These are phyloP conservation scores for Phialophora verrucosa DNA, from an alignment of 2,329 filamentous ascomycete species.

Conservation along the genomic window DNA sequence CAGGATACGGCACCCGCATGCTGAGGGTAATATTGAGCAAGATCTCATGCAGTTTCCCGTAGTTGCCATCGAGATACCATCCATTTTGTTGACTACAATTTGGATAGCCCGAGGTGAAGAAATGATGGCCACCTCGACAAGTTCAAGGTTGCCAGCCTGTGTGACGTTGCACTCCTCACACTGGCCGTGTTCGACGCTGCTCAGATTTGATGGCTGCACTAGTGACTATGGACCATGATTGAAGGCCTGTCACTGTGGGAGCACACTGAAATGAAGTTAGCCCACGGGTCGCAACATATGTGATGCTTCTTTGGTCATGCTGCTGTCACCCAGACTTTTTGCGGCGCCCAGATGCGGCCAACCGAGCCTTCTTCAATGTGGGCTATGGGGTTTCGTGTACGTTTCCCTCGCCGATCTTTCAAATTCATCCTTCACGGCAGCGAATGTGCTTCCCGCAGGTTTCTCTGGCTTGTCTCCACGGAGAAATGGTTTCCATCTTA, in stretches of 20 bases:
- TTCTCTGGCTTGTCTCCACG: constrained; percentile 10
- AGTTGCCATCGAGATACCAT: neutral
- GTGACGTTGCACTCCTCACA: neutral
- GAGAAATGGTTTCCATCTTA: constrained; percentile 14
- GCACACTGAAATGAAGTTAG: neutral
- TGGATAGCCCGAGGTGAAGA: neutral
- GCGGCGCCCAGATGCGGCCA: neutral
- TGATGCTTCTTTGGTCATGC: neutral
- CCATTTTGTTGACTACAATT: neutral
- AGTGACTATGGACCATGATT: neutral
- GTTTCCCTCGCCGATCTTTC: neutral
- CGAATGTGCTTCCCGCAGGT: neutral
- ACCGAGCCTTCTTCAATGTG: neutral
- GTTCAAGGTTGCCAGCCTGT: neutral
- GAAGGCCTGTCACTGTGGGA: neutral
- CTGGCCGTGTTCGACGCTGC: neutral
- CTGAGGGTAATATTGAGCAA: neutral
- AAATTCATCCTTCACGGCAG: neutral
- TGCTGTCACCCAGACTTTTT: neutral
- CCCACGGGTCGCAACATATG: neutral
- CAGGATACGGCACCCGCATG: neutral
- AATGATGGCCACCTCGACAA: neutral
- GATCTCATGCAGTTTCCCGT: neutral
- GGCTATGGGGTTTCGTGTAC: neutral
- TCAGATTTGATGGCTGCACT: neutral